A percentile compares a stretch with the other conserved stretches of the same genome.
Evolutionary conservation across 345 rosid species (phyloP).

Genomic region (Brassica napus): Da-Ae NC_063449.1:7725501-7726000

Average conservation of each 20-base stretch:
- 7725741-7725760: not conserved
- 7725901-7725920: slow-evolving; percentile 36
- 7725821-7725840: slow-evolving; percentile 42
- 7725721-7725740: slow-evolving; percentile 2
- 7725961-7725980: slow-evolving; percentile 17
- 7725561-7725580: slow-evolving; percentile 16
- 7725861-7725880: slow-evolving; percentile 29
- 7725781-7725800: slow-evolving; percentile 17
- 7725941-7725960: slow-evolving; percentile 23
- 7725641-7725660: slow-evolving; percentile 31
- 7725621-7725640: slow-evolving; percentile 31
- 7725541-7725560: slow-evolving; percentile 9
- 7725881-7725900: slow-evolving; percentile 27
- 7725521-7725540: slow-evolving; percentile 10
- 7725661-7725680: slow-evolving; percentile 39
- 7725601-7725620: slow-evolving; percentile 12
- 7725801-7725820: slow-evolving; percentile 37
- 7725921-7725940: slow-evolving; percentile 30
- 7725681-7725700: slow-evolving; percentile 24
- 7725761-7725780: slow-evolving; percentile 19
- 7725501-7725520: slow-evolving; percentile 4
- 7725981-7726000: slow-evolving; percentile 33
- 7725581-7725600: slow-evolving; percentile 32
- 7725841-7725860: slow-evolving; percentile 30
- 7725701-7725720: slow-evolving; percentile 16